Evolutionary conservation across 352 stramenopile genomes (phyloP).

Genomic region (Phytopythium boreale): DNA sequence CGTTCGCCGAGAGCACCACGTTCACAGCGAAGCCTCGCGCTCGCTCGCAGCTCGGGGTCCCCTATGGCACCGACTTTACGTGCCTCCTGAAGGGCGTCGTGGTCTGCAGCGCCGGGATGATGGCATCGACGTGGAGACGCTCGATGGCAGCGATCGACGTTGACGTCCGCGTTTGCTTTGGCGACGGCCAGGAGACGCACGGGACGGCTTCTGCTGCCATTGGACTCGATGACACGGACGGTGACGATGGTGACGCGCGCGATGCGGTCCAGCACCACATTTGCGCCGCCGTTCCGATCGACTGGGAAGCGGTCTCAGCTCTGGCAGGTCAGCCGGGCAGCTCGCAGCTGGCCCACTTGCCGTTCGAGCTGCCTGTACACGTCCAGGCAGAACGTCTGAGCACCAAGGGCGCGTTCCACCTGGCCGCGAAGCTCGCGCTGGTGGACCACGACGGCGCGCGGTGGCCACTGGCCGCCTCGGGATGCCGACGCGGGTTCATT

Average conservation of each 20-base stretch:
- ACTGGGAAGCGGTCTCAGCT: constrained; percentile 18
- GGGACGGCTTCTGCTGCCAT: neutral
- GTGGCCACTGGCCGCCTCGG: constrained; percentile 36
- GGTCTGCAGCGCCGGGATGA: constrained; percentile 16
- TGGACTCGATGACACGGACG: neutral
- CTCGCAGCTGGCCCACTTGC: constrained; percentile 21
- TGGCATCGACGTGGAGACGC: constrained; percentile 14
- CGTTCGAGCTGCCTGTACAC: constrained; percentile 41
- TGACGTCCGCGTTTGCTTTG: constrained; percentile 29
- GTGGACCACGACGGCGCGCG: constrained; percentile 25
- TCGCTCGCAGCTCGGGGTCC: constrained; percentile 46
- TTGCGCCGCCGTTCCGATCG: constrained; percentile 20
- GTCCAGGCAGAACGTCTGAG: constrained; percentile 29
- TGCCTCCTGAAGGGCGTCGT: constrained; percentile 41
- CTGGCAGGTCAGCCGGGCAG: neutral
- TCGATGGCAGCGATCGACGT: constrained; percentile 16
- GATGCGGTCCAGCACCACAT: constrained; percentile 20
- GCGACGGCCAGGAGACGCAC: constrained; percentile 4
- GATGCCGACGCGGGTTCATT: constrained; percentile 44
- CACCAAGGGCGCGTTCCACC: constrained; percentile 42
- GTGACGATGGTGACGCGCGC: too few relatives aligned
- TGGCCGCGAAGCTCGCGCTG: constrained; percentile 29
- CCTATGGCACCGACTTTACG: constrained; percentile 47
- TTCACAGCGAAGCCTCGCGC: constrained; percentile 45
- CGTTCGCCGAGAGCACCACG: constrained; percentile 32